Percentiles rank a stretch among this genome's conserved stretches.
Evolutionary conservation across 2,329 filamentous ascomycete genomes (phyloP).

Genomic region (Hymenotorrendiella dingleyae): DNA sequence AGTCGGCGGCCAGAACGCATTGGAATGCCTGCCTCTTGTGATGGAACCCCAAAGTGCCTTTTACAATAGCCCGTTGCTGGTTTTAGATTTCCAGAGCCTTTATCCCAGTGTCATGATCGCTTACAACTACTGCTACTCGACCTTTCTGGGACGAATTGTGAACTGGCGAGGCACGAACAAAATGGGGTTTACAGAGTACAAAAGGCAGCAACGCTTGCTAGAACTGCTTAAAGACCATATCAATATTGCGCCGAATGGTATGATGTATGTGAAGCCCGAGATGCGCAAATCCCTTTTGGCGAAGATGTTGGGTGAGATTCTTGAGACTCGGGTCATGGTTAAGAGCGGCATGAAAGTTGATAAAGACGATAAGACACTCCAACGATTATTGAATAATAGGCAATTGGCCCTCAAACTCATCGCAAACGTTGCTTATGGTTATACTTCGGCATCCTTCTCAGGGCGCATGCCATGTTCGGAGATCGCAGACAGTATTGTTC

Average conservation of each 20-base stretch:
- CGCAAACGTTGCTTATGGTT: conserved; percentile 98
- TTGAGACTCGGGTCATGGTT: conserved; percentile 96
- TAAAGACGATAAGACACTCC: conserved; percentile 78
- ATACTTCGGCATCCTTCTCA: conserved; percentile 94
- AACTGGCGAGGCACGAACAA: conserved; percentile 90
- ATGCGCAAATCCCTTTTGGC: conserved; percentile 86
- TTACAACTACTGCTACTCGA: conserved; percentile 98
- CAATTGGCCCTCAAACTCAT: conserved; percentile 92
- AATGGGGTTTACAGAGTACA: conserved; percentile 89
- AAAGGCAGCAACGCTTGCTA: conserved; percentile 67
- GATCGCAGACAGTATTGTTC: conserved; percentile 96
- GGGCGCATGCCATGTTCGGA: conserved; percentile 97
- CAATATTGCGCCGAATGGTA: conserved; percentile 91
- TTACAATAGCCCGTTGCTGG: conserved; percentile 82
- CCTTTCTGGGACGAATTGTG: conserved; percentile 79
- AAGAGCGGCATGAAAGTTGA: conserved; percentile 95
- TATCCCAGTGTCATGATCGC: conserved; percentile 99
- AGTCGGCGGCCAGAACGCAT: conserved; percentile 86
- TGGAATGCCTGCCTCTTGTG: conserved; percentile 89
- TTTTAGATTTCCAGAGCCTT: conserved; percentile 91
- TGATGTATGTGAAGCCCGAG: conserved; percentile 85
- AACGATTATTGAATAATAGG: conserved; percentile 84
- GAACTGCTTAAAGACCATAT: conserved; percentile 76
- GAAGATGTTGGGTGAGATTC: conserved; percentile 93
- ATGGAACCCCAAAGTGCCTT: conserved; percentile 97